Conservation (phyloP, 352 stramenopile genomes). For the Globisporangium viniferum region DNA sequence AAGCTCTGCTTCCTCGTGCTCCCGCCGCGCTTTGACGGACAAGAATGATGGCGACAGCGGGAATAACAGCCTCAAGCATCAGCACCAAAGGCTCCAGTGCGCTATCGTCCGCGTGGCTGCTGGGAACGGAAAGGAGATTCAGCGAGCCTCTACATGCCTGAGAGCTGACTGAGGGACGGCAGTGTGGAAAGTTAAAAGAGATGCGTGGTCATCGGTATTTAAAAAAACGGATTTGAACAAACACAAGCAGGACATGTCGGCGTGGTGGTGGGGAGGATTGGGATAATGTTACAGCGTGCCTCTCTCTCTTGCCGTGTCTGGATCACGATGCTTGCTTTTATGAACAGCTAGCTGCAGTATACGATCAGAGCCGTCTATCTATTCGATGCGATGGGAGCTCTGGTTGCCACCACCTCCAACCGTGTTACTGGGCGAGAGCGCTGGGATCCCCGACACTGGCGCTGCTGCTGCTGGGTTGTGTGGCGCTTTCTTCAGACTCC, state of each 20-base stretch:
- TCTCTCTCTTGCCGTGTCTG: not conserved
- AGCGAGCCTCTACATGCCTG: no score
- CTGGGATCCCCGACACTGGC: not conserved
- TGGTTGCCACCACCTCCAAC: constrained; percentile 5
- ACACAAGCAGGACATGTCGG: no score
- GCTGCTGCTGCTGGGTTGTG: not conserved
- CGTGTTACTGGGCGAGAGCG: constrained; percentile 6
- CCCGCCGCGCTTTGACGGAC: constrained; percentile 22
- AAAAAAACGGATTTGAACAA: no score
- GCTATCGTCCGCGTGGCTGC: no score
- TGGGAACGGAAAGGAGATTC: no score
- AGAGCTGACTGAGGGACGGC: no score
- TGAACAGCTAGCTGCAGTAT: not conserved
- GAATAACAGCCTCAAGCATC: not conserved
- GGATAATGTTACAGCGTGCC: no score
- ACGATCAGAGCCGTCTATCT: not conserved
- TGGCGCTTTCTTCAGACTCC: constrained; percentile 13
- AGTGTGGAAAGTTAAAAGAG: no score
- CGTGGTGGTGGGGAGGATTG: no score
- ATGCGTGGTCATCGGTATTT: no score
- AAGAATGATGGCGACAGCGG: not conserved
- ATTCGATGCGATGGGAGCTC: not conserved
- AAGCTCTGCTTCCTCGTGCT: constrained; percentile 53
- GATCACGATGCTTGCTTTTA: not conserved
- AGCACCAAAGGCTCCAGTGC: no score